phyloP scores from a whole-genome alignment of 768 basidiomycete genomes.

The Termitomyces sp. region DNA sequence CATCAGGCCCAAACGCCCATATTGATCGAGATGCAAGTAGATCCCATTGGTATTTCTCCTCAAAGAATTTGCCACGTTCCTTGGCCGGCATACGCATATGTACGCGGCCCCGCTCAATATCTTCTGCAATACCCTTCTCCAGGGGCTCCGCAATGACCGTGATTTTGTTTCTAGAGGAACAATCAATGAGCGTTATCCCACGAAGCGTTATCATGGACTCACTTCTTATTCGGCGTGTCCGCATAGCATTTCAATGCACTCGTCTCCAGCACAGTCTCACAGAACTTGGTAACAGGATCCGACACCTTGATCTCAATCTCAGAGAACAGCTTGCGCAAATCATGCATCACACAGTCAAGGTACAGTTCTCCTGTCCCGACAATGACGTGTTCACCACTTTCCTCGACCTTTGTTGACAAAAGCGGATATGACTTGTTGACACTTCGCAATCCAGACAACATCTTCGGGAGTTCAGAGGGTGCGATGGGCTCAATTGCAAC shows the following conservation, averaged over 20 bases:
- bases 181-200: not conserved
- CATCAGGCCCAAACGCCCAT: constrained; percentile 99
- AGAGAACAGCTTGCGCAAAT: constrained; percentile 84
- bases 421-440: constrained; percentile 98
- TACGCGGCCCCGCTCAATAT: constrained; percentile 90
- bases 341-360: constrained; percentile 96
- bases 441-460: constrained; percentile 94
- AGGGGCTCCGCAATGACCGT: constrained; percentile 99
- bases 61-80: constrained; percentile 93
- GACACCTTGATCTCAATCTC: constrained; percentile 99
- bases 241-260: constrained; percentile 98
- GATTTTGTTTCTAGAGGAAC: constrained; percentile 75
- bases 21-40: constrained; percentile 94
- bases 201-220: constrained; percentile 21
- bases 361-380: constrained; percentile 97
- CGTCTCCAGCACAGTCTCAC: constrained; percentile 97
- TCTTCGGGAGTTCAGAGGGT: constrained; percentile 97
- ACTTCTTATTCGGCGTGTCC: constrained; percentile 99
- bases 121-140: constrained; percentile 92
- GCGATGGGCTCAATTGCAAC: constrained; percentile 97
- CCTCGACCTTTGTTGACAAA: constrained; percentile 92
- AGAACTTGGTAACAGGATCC: constrained; percentile 97
- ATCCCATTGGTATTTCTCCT: constrained; percentile 98
- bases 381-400: constrained; percentile 95
- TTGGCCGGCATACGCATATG: constrained; percentile 94